phyloP scores from a whole-genome alignment of 192 early-diverging fungal species.

The Coemansia sp. region DNA sequence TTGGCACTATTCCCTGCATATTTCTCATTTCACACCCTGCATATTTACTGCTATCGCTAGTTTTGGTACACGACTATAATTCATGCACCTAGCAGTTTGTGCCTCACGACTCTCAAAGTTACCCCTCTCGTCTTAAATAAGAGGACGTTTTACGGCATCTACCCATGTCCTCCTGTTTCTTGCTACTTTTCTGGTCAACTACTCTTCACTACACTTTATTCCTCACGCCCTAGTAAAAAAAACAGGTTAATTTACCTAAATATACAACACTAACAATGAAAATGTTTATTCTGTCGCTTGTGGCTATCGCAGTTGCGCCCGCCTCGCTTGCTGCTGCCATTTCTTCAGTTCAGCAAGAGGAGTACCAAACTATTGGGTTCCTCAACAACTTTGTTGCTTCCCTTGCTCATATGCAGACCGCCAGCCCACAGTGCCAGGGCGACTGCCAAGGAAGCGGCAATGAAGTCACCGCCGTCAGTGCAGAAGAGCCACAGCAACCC shows the following conservation, averaged over 20 bases:
- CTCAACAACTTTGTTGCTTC: constrained; percentile 15
- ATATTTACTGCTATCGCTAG: background rate
- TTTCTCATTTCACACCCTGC: constrained; percentile 4
- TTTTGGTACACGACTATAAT: constrained; percentile 3
- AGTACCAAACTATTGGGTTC: background rate
- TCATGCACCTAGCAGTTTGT: background rate
- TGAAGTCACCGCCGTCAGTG: constrained; percentile 1
- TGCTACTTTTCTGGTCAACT: background rate
- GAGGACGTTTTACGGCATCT: background rate
- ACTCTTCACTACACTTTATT: background rate
- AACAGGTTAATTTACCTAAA: background rate
- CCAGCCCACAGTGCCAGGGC: constrained; percentile 31
- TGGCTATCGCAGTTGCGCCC: constrained; percentile 11
- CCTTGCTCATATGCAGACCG: background rate
- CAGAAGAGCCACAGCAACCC: background rate
- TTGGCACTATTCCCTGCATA: constrained; percentile 4
- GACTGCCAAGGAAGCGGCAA: constrained; percentile 24
- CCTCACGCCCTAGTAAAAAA: background rate
- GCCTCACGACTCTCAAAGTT: background rate
- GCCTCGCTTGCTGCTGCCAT: constrained; percentile 1
- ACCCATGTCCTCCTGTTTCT: background rate
- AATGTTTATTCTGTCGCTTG: constrained; percentile 15
- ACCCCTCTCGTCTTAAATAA: background rate
- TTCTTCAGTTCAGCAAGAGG: background rate
- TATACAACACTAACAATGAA: constrained; percentile 25